Evolutionary conservation across 345 rosid species (phyloP).

Genomic region (Aethionema arabicum): DNA sequence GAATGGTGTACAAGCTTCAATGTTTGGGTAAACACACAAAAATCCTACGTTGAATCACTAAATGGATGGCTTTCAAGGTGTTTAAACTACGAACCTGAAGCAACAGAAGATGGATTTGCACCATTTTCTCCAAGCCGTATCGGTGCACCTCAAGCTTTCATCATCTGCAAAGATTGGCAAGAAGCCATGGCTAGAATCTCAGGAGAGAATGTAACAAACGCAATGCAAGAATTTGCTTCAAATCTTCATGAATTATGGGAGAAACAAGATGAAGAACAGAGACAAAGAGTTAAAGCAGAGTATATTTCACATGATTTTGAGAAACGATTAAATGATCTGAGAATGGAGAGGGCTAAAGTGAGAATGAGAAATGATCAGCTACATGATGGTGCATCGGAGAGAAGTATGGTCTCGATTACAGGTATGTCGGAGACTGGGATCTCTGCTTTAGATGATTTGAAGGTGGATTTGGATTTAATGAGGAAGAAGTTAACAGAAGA

Average conservation of each 20-base stretch:
- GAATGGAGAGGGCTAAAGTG: slow-evolving; percentile 49
- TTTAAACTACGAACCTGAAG: slow-evolving; percentile 60
- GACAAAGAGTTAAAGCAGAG: slow-evolving; percentile 76
- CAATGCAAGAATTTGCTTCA: slow-evolving; percentile 68
- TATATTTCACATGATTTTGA: slow-evolving; percentile 74
- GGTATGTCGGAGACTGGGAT: slow-evolving; percentile 58
- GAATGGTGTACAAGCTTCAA: slow-evolving; percentile 77
- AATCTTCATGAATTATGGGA: slow-evolving; percentile 77
- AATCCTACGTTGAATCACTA: slow-evolving; percentile 64
- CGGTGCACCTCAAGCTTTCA: slow-evolving; percentile 81
- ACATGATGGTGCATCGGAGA: slow-evolving; percentile 60
- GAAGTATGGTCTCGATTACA: slow-evolving; percentile 51
- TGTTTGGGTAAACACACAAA: slow-evolving; percentile 72
- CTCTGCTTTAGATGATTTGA: slow-evolving; percentile 74
- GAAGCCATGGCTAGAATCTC: slow-evolving; percentile 72
- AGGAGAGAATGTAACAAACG: slow-evolving; percentile 56
- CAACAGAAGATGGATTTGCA: slow-evolving; percentile 74
- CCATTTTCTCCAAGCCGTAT: slow-evolving; percentile 86
- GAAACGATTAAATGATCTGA: slow-evolving; percentile 56
- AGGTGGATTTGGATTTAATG: slow-evolving; percentile 88
- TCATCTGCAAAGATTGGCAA: slow-evolving; percentile 88
- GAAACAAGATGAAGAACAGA: slow-evolving; percentile 82
- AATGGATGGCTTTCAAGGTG: slow-evolving; percentile 83
- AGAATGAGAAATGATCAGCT: slow-evolving; percentile 49
- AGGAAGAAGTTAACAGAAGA: slow-evolving; percentile 73